Percentiles rank a stretch among this genome's conserved stretches.
Evolutionary conservation across 257 asterid genomes (phyloP).

Genomic region (Jaltomata sinuosa): DNA sequence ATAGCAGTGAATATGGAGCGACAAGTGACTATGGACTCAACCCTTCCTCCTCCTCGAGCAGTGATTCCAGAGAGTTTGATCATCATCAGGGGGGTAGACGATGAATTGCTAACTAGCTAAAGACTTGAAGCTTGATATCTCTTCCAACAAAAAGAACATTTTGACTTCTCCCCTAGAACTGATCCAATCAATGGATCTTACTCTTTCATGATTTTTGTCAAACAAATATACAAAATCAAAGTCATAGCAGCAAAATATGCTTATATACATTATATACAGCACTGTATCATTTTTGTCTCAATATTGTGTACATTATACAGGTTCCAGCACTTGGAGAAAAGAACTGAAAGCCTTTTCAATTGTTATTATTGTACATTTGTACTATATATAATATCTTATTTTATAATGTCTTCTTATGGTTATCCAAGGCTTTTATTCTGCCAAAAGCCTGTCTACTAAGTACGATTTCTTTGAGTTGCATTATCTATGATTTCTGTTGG

Average conservation of each 20-base stretch:
- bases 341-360: neutral
- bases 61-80: slow-evolving; percentile 20
- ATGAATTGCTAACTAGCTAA: neutral
- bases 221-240: neutral
- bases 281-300: neutral
- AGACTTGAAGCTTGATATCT: neutral
- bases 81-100: neutral
- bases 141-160: neutral
- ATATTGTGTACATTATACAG: neutral
- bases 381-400: neutral
- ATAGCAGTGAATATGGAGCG: slow-evolving; percentile 49
- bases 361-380: neutral
- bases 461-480: neutral
- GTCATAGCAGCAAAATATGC: neutral
- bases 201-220: neutral
- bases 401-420: neutral
- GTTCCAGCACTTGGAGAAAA: neutral
- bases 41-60: slow-evolving; percentile 45
- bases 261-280: neutral
- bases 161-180: neutral
- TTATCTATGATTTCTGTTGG: neutral
- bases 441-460: neutral
- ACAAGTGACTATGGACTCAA: slow-evolving; percentile 55
- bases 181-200: neutral
- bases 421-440: neutral